Base-by-base conservation (phyloP, 306 rosid genomes). In the Hippophae tibetana region DNA sequence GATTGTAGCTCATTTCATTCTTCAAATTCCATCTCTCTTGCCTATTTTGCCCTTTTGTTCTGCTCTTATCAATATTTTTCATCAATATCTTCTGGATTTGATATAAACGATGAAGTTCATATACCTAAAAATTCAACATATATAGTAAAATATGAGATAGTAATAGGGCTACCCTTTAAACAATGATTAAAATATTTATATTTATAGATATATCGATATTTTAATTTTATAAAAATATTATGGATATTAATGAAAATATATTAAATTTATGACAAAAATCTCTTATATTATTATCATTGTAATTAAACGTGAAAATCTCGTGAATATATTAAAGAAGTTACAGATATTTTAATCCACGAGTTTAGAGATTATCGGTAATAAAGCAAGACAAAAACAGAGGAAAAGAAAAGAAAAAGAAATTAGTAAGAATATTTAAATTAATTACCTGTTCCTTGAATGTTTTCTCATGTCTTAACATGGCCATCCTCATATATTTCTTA, bases 51-150 rank as follows among this genome's bases (percentile, higher is more conserved):
- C 45, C 57, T 66, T 75, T 82, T 44, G 58, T 13, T 5, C 47
- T 72, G 69, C 78, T 70, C 59, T 72, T 57, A 64, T 72, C 81
- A 64, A 71, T 64, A 57, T 68, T 85, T 54, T 79, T 77, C 99
- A 86, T 93, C 67, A 93, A 12, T 44, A 78, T 72, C 82, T 88
- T 88, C 76, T 93, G 99, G 54, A 83, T 82, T 43, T 54, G 79
- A 69, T 93, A 93, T 63, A 93, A 67, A 44, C 95, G 87, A 60
- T 93, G 99, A 67, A 93, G 99, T 60, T 93, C 99, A 38, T 66
- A 62, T 41, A 93, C 85, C 99, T 93, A 76, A 57, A 56, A 61
- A 26, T 57, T 41, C 65, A 44, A 7, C n/a, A 3, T 47, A 3
- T 25, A 23, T 2, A 18, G 23, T 18, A 18, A 18, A 18, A 18